phyloP scores from a whole-genome alignment of 257 asterid genomes.

The Solanum appendiculatum region DNA sequence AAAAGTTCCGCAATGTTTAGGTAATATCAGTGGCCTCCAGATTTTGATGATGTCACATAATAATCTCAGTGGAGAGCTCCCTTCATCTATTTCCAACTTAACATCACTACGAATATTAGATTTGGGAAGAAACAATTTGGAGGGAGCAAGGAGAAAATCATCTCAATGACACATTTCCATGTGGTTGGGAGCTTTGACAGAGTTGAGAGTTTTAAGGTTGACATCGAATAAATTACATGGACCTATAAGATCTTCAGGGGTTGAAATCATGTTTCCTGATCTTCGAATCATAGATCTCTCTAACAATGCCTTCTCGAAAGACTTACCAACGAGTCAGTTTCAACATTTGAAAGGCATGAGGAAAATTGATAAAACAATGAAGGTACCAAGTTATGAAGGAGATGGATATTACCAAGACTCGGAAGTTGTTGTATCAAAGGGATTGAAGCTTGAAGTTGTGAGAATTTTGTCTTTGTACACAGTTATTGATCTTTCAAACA shows the following conservation, averaged over 20 bases:
- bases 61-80: background rate
- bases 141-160: background rate
- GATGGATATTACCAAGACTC: background rate
- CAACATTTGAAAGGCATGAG: background rate
- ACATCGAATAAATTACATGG: background rate
- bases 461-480: background rate
- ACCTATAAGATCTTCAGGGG: background rate
- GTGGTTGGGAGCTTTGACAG: background rate
- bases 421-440: accelerated
- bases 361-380: background rate
- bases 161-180: background rate
- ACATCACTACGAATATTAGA: background rate
- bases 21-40: background rate
- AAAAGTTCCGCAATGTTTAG: too few relatives aligned
- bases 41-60: background rate
- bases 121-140: background rate
- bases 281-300: background rate
- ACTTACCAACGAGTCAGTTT: background rate
- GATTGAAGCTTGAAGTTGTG: background rate
- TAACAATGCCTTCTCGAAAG: background rate
- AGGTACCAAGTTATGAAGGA: background rate
- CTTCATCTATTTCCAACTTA: background rate
- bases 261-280: background rate
- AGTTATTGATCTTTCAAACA: background rate
- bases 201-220: background rate